Evolutionary conservation across 1,284 basidiomycete genomes (phyloP).

Genomic region (Mycena citricolor): DNA sequence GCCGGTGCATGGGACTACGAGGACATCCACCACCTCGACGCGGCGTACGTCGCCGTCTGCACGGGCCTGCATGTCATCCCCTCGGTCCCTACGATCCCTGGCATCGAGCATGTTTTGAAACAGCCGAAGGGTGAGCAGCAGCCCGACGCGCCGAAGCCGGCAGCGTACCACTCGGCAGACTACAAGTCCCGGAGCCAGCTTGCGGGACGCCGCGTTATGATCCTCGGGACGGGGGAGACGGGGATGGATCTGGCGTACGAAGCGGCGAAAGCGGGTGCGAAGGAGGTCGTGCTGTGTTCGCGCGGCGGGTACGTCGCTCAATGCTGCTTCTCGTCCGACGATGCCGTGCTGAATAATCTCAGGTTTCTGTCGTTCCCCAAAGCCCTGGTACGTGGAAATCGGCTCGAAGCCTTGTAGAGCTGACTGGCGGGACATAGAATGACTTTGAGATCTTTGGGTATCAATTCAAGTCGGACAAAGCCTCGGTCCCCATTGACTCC

Average conservation of each 20-base stretch:
- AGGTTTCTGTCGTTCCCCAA: conserved; percentile 64
- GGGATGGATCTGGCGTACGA: conserved; percentile 64
- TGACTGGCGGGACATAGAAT: conserved; percentile 38
- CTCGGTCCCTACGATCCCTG: conserved; percentile 46
- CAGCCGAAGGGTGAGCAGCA: conserved; percentile 21
- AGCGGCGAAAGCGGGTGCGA: conserved; percentile 51
- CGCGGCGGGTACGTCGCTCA: conserved; percentile 38
- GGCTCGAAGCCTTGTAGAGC: neutral
- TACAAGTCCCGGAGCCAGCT: conserved; percentile 53
- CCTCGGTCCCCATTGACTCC: conserved; percentile 56
- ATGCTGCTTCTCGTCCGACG: neutral
- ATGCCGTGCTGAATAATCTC: neutral
- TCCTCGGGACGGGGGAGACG: conserved; percentile 66
- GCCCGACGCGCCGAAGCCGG: conserved; percentile 22
- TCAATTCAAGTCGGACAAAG: conserved; percentile 39
- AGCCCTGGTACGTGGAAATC: conserved; percentile 39
- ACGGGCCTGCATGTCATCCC: conserved; percentile 54
- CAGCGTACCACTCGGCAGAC: conserved; percentile 49
- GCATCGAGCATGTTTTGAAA: conserved; percentile 40
- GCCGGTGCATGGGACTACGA: conserved; percentile 29
- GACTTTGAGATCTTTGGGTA: conserved; percentile 60
- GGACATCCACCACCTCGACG: conserved; percentile 31
- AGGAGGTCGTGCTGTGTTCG: conserved; percentile 56
- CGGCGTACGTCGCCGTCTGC: conserved; percentile 44
- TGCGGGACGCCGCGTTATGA: conserved; percentile 47